Evolutionary conservation across 257 asterid genomes (phyloP).

Genomic region (Solanum chiquidenum): DNA sequence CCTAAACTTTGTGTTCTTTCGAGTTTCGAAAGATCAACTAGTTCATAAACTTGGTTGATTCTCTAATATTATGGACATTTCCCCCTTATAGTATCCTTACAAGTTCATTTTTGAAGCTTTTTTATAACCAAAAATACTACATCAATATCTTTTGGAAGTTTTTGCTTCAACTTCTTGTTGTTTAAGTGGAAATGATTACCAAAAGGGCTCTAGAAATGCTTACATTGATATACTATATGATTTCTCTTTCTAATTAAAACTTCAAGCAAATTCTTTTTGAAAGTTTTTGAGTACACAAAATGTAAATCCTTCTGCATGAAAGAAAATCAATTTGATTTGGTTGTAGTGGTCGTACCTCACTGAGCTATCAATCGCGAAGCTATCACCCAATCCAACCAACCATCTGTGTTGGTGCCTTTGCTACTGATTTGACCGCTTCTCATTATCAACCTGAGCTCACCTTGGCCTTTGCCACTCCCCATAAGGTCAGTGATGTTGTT

Average conservation of each 20-base stretch:
- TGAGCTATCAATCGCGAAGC: neutral
- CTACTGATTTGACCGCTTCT: neutral
- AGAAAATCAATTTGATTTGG: neutral
- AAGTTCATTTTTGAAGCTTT: neutral
- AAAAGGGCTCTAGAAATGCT: neutral
- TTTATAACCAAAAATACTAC: neutral
- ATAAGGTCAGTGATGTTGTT: neutral
- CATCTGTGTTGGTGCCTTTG: neutral
- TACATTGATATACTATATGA: neutral
- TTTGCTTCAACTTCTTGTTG: neutral
- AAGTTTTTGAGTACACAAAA: neutral
- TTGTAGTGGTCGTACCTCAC: neutral
- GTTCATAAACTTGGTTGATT: neutral
- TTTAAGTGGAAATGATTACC: neutral
- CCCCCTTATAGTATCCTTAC: neutral
- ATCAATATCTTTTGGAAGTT: neutral
- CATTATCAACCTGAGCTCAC: neutral
- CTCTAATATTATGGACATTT: neutral
- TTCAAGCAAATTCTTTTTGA: neutral
- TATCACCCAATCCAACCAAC: neutral
- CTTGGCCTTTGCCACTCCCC: neutral
- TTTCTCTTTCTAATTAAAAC: neutral
- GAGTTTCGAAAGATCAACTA: neutral
- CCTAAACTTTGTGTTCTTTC: neutral
- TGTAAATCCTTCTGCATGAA: neutral